Evolutionary conservation across 1,284 basidiomycete genomes (phyloP), one percentile per base, ranked within the genome.

Genomic region (Malassezia nana): DNA sequence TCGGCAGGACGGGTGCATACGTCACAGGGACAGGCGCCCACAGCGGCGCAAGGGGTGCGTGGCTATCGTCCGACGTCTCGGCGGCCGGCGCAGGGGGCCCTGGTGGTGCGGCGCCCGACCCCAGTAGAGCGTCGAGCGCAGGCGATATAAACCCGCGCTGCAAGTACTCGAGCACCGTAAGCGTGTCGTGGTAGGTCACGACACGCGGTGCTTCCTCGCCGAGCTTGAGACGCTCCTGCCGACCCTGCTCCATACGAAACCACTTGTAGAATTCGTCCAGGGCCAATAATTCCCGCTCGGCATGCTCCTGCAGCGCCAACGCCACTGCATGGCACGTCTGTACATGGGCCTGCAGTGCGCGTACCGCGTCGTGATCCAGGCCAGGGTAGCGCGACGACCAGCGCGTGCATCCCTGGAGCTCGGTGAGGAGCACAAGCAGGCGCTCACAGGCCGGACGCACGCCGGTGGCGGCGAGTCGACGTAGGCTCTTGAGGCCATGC

Each of bases 211-310:
- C 18, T 6, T 28, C 41, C 18, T 46, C 40, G 8, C 38, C 56
- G 9, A 33, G 13, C 39, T 55, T 53, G 15, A 44, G 20, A 1
- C 47, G 52, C 30, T 58, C 56, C 38, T 55, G 52, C 8, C 56
- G 52, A 24, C 55, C 56, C 41, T 55, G 52, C 43, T 58, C 55
- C 40, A 50, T 51, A 26, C 57, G 52, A 47, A 52, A 58, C 57
- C 57, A 58, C 32, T 55, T 55, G 47, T 43, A 58, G 6, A 50
- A 55, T 45, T 58, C 57, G 48, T 54, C 52, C 15, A 55, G 43
- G 7, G 57, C 52, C 6, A 58, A 41, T 3, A 55, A 32, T 18
- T 58, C 57, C 6, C 40, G 35, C 41, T 58, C 52, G 3, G 43
- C 35, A 9, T 50, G 33, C 44, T 56, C 54, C 13, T 51, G 43